Conservation (phyloP, 73 alveolate genomes). For the Paraurostyla sp. region DNA sequence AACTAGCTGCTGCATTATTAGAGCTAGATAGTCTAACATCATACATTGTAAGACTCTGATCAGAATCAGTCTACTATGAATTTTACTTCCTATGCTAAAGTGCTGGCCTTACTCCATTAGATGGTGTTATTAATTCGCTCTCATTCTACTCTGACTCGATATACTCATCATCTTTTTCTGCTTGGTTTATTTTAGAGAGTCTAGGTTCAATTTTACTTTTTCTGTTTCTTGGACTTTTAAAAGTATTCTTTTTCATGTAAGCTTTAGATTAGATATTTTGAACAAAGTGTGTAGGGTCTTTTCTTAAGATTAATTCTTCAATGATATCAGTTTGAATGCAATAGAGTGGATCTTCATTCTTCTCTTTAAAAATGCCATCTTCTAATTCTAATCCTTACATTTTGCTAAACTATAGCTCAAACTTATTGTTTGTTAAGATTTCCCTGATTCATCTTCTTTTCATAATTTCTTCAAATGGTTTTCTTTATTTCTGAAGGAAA, state of each 20-base stretch:
- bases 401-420: conserved; percentile 7
- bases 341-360: background rate
- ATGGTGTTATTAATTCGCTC: background rate
- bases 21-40: conserved; percentile 8
- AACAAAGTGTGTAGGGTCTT: background rate
- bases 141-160: background rate
- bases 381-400: background rate
- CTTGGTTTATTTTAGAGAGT: background rate
- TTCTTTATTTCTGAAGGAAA: background rate
- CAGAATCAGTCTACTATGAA: background rate
- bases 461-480: conserved; percentile 34
- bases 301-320: conserved; percentile 27
- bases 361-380: background rate
- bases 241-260: background rate
- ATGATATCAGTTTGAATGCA: background rate
- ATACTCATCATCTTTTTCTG: background rate
- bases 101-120: background rate
- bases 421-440: background rate
- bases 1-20: background rate
- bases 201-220: conserved; percentile 21
- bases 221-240: background rate
- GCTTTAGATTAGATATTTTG: background rate
- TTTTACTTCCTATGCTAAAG: background rate
- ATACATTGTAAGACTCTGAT: conserved; percentile 28
- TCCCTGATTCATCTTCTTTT: conserved; percentile 10